A percentile compares a stretch with the other conserved stretches of the same genome.
These are phyloP conservation scores for Monilinia polystroma DNA, from an alignment of 2,329 filamentous ascomycete species.

Conservation along the genomic window DNA sequence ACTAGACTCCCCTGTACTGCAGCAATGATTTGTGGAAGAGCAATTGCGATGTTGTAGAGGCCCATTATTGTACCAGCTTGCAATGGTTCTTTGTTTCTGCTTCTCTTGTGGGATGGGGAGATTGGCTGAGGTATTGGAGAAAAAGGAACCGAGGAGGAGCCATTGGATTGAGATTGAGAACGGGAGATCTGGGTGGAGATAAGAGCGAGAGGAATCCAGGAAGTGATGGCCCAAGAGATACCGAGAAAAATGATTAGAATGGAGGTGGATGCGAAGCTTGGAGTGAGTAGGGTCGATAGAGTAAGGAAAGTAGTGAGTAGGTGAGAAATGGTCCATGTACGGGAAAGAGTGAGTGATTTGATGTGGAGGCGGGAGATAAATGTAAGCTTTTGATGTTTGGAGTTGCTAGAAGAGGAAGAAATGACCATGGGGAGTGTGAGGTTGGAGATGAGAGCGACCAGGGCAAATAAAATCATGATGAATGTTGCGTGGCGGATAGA, in stretches of 20 bases:
- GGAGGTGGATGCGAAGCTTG: slow-evolving; percentile 3
- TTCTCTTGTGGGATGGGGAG: neutral
- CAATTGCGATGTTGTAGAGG: slow-evolving; percentile 25
- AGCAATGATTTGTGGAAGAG: slow-evolving; percentile 21
- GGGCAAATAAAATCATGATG: slow-evolving; percentile 20
- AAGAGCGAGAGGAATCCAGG: slow-evolving; percentile 23
- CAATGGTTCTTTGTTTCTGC: neutral
- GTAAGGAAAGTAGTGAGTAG: slow-evolving; percentile 17
- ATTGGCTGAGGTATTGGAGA: neutral
- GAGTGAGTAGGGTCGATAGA: slow-evolving; percentile 13
- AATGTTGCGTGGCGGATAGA: slow-evolving; percentile 23
- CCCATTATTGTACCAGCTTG: slow-evolving; percentile 24
- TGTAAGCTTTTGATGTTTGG: neutral
- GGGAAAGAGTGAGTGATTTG: slow-evolving; percentile 15
- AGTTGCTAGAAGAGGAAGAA: neutral
- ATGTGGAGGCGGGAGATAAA: neutral
- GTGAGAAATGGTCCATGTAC: slow-evolving; percentile 18
- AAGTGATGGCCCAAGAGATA: slow-evolving; percentile 21
- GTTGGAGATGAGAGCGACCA: slow-evolving; percentile 18
- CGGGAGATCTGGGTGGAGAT: slow-evolving; percentile 22
- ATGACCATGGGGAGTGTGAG: slow-evolving; percentile 17
- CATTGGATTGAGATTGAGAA: neutral
- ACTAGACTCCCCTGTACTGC: slow-evolving; percentile 17
- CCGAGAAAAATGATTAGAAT: slow-evolving; percentile 19
- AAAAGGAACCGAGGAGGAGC: neutral